Evolutionary conservation across 805 yeast species (phyloP).

Genomic region (Isabelozyma pseudorhagii): DNA sequence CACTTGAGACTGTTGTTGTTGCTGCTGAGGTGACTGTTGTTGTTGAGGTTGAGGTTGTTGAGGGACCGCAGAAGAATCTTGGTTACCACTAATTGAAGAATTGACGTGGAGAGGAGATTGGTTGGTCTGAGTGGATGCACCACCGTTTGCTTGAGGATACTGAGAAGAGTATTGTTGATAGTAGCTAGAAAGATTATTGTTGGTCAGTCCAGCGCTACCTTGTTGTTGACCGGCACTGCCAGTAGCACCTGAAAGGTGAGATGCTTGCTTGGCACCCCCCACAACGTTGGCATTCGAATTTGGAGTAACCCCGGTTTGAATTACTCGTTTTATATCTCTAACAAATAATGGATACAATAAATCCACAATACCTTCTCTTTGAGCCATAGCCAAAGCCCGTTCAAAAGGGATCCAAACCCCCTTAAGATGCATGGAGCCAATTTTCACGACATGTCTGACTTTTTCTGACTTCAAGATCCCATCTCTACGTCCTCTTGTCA

Average conservation of each 20-base stretch:
- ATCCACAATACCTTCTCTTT: constrained; percentile 71
- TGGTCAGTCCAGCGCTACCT: no score
- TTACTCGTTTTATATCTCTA: constrained; percentile 62
- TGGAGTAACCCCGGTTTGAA: constrained; percentile 45
- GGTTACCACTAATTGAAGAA: neutral
- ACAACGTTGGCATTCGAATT: constrained; percentile 3
- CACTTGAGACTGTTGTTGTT: constrained; percentile 6
- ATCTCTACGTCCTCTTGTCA: constrained; percentile 85
- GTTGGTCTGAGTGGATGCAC: constrained; percentile 2
- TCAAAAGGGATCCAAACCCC: constrained; percentile 92
- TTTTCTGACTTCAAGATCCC: constrained; percentile 78
- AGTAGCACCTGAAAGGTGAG: no score
- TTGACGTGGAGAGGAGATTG: neutral
- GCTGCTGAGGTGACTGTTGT: neutral
- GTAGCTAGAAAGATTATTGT: constrained; percentile 1
- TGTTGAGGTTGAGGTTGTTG: neutral
- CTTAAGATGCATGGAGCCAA: constrained; percentile 83
- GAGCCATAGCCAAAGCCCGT: constrained; percentile 77
- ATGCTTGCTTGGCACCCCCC: no score
- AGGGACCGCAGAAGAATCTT: neutral
- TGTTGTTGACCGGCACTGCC: no score
- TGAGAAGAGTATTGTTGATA: constrained; percentile 9
- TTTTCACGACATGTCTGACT: constrained; percentile 75
- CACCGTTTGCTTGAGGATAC: neutral
- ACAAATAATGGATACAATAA: constrained; percentile 67